phyloP scores from a whole-genome alignment of 108 stramenopile species.

The Nitzschia sp. region DNA sequence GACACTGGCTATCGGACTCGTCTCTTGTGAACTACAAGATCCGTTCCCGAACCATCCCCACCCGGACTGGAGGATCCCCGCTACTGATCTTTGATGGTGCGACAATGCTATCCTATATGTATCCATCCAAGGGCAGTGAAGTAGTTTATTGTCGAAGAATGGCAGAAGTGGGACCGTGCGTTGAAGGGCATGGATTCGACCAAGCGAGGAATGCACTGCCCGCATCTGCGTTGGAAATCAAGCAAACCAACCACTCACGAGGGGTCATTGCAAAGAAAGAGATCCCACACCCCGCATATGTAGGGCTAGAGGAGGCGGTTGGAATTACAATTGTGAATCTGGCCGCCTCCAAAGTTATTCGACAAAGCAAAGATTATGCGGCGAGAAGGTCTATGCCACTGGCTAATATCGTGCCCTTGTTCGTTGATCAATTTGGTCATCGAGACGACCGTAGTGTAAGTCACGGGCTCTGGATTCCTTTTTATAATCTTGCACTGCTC shows the following conservation, averaged over 20 bases:
- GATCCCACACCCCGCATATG: conserved; percentile 33
- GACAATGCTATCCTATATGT: conserved; percentile 61
- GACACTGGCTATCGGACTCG: conserved; percentile 53
- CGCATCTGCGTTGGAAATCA: conserved; percentile 8
- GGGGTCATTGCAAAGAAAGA: conserved; percentile 40
- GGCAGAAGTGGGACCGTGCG: conserved; percentile 22
- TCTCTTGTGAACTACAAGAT: conserved; percentile 62
- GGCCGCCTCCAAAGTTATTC: conserved; percentile 8
- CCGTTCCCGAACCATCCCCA: conserved; percentile 40
- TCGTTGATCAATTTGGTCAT: not conserved
- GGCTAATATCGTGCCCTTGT: not conserved
- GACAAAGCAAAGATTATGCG: too few species aligned
- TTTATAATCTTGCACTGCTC: too few species aligned
- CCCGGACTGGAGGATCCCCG: conserved; percentile 42
- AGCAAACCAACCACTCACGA: conserved; percentile 29
- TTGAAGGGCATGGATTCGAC: conserved; percentile 31
- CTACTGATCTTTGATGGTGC: conserved; percentile 76
- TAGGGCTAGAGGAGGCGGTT: conserved; percentile 38
- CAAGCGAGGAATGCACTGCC: conserved; percentile 28
- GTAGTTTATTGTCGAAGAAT: conserved; percentile 38
- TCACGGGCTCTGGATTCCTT: too few species aligned
- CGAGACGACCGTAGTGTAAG: not conserved
- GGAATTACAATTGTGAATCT: conserved; percentile 2
- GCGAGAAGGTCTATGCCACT: too few species aligned
- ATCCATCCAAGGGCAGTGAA: conserved; percentile 57